Conservation (phyloP, 2,329 filamentous ascomycete species). For the Xylaria sp. region DNA sequence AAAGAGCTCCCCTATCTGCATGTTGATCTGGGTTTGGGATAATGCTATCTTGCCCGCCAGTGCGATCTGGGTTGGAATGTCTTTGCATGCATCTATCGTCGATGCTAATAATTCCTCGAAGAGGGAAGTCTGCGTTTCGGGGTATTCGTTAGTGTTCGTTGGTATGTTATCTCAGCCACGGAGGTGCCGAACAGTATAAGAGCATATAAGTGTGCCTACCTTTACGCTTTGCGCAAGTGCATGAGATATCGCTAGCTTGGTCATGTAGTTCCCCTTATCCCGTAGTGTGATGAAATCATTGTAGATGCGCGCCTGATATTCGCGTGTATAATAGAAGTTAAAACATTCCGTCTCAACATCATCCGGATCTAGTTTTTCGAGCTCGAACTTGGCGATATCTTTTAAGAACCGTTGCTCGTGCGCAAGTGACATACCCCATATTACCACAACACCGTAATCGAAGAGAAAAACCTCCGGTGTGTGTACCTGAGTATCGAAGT, state of each 20-base stretch:
- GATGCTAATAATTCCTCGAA: slow-evolving; percentile 96
- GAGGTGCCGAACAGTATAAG: neutral
- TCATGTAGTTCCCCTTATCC: slow-evolving; percentile 98
- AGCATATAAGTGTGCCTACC: slow-evolving; percentile 53
- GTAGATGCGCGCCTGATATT: slow-evolving; percentile 98
- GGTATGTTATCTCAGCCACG: neutral
- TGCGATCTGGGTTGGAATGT: slow-evolving; percentile 92
- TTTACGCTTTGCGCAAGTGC: slow-evolving; percentile 96
- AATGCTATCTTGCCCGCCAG: slow-evolving; percentile 91
- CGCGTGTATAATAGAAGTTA: slow-evolving; percentile 98
- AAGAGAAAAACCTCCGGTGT: slow-evolving; percentile 96
- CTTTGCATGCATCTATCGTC: slow-evolving; percentile 92
- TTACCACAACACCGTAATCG: slow-evolving; percentile 95
- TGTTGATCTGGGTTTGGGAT: slow-evolving; percentile 91
- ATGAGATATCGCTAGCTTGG: slow-evolving; percentile 94
- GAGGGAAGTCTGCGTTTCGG: slow-evolving; percentile 75
- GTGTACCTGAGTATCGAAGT: slow-evolving; percentile 89
- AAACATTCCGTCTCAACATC: slow-evolving; percentile 95
- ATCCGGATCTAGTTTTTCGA: slow-evolving; percentile 86
- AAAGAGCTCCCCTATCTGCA: slow-evolving; percentile 99
- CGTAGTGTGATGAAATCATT: slow-evolving; percentile 98
- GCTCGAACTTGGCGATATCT: slow-evolving; percentile 93
- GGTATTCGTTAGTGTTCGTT: neutral
- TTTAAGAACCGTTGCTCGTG: slow-evolving; percentile 93
- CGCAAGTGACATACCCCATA: slow-evolving; percentile 95